Base-by-base conservation (phyloP, 2,329 filamentous ascomycete genomes). In the Colletotrichum lentis region DNA sequence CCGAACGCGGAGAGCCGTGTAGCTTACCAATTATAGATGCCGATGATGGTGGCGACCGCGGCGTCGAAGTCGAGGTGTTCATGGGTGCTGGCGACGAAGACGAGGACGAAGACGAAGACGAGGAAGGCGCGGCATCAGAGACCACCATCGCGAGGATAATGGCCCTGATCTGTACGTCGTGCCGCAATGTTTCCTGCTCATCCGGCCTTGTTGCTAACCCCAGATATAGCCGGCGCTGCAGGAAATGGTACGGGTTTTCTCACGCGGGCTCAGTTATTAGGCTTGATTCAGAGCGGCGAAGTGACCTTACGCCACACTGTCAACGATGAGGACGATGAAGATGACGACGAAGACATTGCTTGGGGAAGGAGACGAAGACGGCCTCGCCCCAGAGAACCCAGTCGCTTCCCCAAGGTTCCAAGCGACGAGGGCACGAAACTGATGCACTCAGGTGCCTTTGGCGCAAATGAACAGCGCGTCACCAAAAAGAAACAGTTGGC, bases 361-460 rank as follows among this genome's bases (percentile, higher is more conserved):
- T 81, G 82, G 72, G 79, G 83, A 47, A 77, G 82, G 41, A 79
- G 84, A 54, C 82, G 85, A 60, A 76, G 79, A 22, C 75, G 75
- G 12, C 71, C 71, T 1, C 73, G 73, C 10, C 7, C n/a, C 16
- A 12, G 52, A 22, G 85, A 88, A 66, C 84, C 84, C 2, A 78
- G 88, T 70, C 81, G 87, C 52, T 94, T 94, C 68, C 93, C 94
- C n/a, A 91, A 91, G 73, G 88, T 97, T 0, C 95, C 95, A 0
- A 97, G 90, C 73, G 88, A 91, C 12, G 85, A 88, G 70, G 95
- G 96, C 8, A 83, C 79, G 56, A 87, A 90, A 72, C 81, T 98
- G 69, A 97, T 98, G 94, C 84, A 88, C 46, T 91, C 90, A 37
- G 95, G 95, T 1, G 83, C 82, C 2, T 98, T 97, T 79, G 95